These are phyloP conservation scores for Rhodocollybia butyracea DNA, from an alignment of 768 basidiomycete genomes.

Conservation along the genomic window DNA sequence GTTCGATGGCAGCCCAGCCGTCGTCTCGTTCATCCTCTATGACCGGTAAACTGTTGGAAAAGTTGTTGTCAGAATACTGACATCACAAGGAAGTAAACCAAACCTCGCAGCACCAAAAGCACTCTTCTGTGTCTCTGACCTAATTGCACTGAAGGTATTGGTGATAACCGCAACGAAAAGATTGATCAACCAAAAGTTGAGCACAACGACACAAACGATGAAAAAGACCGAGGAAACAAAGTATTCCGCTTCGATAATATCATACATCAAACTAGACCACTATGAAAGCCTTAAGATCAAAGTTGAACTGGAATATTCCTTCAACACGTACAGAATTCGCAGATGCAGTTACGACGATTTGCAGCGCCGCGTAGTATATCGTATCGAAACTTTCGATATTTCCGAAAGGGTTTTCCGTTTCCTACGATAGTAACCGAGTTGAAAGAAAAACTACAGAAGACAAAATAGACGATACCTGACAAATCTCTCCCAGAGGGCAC, in stretches of 20 bases:
- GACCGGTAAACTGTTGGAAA: conserved; percentile 18
- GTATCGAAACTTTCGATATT: conserved; percentile 85
- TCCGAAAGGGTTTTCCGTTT: conserved; percentile 60
- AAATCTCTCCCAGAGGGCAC: conserved; percentile 84
- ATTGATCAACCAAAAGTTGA: conserved; percentile 95
- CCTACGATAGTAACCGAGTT: conserved; percentile 31
- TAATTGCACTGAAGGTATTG: conserved; percentile 86
- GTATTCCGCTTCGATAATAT: conserved; percentile 86
- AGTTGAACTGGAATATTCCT: neutral
- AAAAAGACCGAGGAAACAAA: conserved; percentile 87
- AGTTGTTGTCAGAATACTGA: conserved; percentile 1
- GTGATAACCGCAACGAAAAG: conserved; percentile 95
- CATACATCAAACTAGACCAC: conserved; percentile 86
- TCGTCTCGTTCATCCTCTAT: conserved; percentile 61
- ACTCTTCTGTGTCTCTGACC: conserved; percentile 81
- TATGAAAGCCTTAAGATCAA: conserved; percentile 19
- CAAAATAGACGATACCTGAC: conserved; percentile 47
- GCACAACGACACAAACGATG: conserved; percentile 75
- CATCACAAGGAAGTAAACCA: conserved; percentile 19
- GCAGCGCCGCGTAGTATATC: conserved; percentile 74
- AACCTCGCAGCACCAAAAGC: conserved; percentile 86
- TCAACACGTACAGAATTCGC: conserved; percentile 61
- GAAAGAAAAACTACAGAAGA: neutral
- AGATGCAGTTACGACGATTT: conserved; percentile 81
- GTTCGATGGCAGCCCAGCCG: conserved; percentile 50